These are phyloP conservation scores for Monilinia laxa DNA, from an alignment of 2,329 filamentous ascomycete species.

Conservation along the genomic window DNA sequence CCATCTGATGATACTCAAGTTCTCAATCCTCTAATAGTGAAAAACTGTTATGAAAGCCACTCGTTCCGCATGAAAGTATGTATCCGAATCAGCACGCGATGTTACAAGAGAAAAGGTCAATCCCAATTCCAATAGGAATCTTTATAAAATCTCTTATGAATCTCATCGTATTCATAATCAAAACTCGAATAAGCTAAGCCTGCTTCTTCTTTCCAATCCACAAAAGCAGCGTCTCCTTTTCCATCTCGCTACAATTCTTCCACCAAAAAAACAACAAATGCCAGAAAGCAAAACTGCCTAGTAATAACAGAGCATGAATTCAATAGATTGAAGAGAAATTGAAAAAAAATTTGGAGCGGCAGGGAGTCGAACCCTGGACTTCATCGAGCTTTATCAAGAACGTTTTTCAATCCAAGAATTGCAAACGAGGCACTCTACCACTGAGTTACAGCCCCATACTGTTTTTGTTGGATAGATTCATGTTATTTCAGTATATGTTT, in stretches of 20 bases:
- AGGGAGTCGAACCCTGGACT: conserved; percentile 16
- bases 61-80: too few species aligned
- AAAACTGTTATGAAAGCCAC: too few species aligned
- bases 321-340: background rate
- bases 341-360: background rate
- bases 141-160: too few species aligned
- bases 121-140: too few species aligned
- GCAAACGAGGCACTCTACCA: conserved; percentile 22
- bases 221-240: background rate
- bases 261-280: background rate
- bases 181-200: background rate
- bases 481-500: too few species aligned
- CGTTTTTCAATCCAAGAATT: background rate
- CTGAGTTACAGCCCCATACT: conserved; percentile 18
- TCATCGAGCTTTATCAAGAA: background rate
- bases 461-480: too few species aligned
- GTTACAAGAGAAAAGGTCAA: too few species aligned
- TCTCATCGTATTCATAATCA: too few species aligned
- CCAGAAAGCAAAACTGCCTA: background rate
- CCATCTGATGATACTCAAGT: too few species aligned
- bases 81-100: too few species aligned
- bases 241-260: background rate
- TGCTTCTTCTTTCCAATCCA: too few species aligned
- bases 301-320: accelerated
- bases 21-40: too few species aligned